These are phyloP conservation scores for Coemansia sp. DNA, from an alignment of 192 early-diverging fungal genomes.

Conservation along the genomic window DNA sequence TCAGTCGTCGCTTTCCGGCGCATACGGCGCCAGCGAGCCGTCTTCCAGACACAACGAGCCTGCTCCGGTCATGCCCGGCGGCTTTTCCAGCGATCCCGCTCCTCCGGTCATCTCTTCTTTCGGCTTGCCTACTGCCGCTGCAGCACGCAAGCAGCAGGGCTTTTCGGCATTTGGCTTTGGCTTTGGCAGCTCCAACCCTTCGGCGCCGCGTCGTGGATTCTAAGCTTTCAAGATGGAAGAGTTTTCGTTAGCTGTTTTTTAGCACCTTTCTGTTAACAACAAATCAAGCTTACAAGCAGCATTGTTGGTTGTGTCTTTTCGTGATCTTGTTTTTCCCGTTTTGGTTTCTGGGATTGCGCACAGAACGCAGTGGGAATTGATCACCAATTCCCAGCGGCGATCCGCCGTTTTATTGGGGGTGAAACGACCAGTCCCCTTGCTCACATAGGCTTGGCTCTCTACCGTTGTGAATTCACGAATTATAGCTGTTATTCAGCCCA, in stretches of 20 bases:
- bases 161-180: constrained; percentile 11
- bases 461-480: neutral
- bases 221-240: constrained; percentile 7
- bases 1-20: constrained; percentile 25
- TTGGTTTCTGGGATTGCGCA: constrained; percentile 1
- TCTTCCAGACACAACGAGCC: neutral
- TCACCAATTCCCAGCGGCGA: neutral
- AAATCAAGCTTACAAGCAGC: no score
- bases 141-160: constrained; percentile 7
- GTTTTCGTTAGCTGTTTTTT: constrained; percentile 2
- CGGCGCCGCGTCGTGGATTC: constrained; percentile 26
- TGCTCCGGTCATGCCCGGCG: constrained; percentile 29
- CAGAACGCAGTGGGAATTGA: neutral
- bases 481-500: neutral
- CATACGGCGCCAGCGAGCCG: neutral
- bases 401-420: neutral
- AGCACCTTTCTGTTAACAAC: neutral
- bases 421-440: neutral
- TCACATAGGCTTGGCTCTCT: neutral
- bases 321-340: no score
- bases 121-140: constrained; percentile 24
- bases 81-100: constrained; percentile 28
- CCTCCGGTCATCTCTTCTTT: constrained; percentile 40
- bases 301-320: neutral
- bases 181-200: constrained; percentile 7